Conservation (phyloP, 1,139 yeast genomes). For the Yamadazyma trypodendri region DNA sequence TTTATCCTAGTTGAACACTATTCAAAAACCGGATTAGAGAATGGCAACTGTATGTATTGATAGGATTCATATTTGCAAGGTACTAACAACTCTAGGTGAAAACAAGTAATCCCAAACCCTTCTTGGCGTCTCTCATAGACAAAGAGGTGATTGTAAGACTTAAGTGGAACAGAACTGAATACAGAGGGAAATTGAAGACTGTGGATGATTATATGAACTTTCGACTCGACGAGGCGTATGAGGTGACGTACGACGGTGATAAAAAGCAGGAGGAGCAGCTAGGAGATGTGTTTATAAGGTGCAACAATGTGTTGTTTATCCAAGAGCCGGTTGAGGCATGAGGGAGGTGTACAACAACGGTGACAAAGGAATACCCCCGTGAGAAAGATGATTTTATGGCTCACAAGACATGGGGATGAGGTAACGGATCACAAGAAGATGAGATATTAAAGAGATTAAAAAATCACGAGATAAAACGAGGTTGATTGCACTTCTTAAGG, state of each 20-base stretch:
- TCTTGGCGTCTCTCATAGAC: conserved; percentile 69
- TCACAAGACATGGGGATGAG: too few species aligned
- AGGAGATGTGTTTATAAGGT: conserved; percentile 85
- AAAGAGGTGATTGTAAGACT: conserved; percentile 77
- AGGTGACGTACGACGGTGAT: conserved; percentile 43
- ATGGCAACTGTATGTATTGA: conserved; percentile 1
- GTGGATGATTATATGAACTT: conserved; percentile 94
- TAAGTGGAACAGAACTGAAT: conserved; percentile 93
- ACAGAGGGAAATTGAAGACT: conserved; percentile 74
- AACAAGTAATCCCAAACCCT: conserved; percentile 80
- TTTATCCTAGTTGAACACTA: too few species aligned
- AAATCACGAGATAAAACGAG: too few species aligned
- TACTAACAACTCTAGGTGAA: conserved; percentile 6
- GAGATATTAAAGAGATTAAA: too few species aligned
- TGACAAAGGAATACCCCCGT: too few species aligned
- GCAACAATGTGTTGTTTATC: conserved; percentile 75
- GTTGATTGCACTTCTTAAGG: too few species aligned
- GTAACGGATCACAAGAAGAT: too few species aligned
- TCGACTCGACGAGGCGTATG: conserved; percentile 70
- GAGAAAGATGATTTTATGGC: too few species aligned
- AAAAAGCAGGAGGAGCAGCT: conserved; percentile 51
- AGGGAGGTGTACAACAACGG: too few species aligned
- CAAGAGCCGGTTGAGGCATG: not conserved
- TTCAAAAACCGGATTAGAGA: too few species aligned
- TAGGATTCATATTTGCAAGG: not conserved